Percentiles rank a stretch among this genome's conserved stretches.
Evolutionary conservation across 169 alveolate species (phyloP).

Genomic region (Haemoproteus tartakovskyi): DNA sequence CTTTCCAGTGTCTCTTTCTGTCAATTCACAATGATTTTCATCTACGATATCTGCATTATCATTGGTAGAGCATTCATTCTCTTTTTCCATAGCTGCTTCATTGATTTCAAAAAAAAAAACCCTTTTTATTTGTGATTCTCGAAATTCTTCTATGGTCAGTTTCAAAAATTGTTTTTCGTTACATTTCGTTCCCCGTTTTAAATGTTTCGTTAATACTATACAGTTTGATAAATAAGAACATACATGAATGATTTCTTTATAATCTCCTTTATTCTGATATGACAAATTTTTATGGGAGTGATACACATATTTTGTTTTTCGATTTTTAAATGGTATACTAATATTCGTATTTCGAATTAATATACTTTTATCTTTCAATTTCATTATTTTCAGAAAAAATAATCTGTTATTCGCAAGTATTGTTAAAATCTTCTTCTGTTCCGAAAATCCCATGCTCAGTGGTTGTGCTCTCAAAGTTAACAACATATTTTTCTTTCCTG

Average conservation of each 20-base stretch:
- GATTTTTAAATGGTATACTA: slow-evolving; percentile 25
- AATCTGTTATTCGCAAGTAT: slow-evolving; percentile 19
- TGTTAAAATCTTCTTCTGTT: no score
- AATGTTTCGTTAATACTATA: slow-evolving; percentile 26
- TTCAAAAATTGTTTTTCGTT: slow-evolving; percentile 34
- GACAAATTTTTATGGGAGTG: slow-evolving; percentile 26
- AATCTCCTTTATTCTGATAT: slow-evolving; percentile 1
- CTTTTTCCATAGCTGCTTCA: background rate
- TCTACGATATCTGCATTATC: no score
- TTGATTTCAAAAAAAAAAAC: slow-evolving; percentile 32
- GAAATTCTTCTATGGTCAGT: slow-evolving; percentile 13
- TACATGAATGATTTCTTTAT: slow-evolving; percentile 48
- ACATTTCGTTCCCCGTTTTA: slow-evolving; percentile 31
- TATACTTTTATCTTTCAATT: slow-evolving; percentile 44
- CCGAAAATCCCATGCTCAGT: slow-evolving; percentile 24
- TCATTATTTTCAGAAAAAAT: slow-evolving; percentile 20
- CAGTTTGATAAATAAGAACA: slow-evolving; percentile 35
- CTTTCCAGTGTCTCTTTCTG: no score
- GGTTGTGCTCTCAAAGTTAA: slow-evolving; percentile 34
- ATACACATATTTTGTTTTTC: slow-evolving; percentile 16
- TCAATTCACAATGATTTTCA: no score
- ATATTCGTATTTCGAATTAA: slow-evolving; percentile 29
- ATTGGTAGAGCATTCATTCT: background rate
- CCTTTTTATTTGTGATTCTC: slow-evolving; percentile 13
- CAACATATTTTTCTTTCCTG: slow-evolving; percentile 26